Evolutionary conservation across 2,329 filamentous ascomycete genomes (phyloP).

Genomic region (Ceratocystis cubensis): DNA sequence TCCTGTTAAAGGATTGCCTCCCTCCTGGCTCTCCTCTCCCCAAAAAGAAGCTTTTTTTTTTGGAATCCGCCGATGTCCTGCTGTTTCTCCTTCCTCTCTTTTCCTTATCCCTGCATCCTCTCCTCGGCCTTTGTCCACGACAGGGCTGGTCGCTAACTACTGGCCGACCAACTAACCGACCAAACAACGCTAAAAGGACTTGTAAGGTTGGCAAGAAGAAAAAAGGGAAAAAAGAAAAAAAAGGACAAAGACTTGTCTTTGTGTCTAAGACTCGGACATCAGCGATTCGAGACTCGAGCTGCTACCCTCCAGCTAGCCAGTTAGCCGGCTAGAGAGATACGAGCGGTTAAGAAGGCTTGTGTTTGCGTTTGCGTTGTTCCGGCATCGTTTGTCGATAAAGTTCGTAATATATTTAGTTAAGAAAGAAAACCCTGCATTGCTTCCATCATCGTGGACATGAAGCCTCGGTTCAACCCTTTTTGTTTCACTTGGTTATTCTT

Average conservation of each 20-base stretch:
- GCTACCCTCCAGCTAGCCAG: not conserved
- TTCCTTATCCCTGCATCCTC: not conserved
- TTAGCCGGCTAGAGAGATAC: not conserved
- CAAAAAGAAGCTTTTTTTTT: not conserved
- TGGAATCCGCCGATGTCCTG: not conserved
- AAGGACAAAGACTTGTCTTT: not conserved
- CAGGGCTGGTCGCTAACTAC: not conserved
- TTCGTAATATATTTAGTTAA: too few relatives aligned
- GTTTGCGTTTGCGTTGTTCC: not conserved
- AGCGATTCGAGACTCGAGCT: slow-evolving; percentile 3
- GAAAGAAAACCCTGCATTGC: too few relatives aligned
- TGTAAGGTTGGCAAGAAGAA: not conserved
- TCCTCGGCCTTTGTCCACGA: not conserved
- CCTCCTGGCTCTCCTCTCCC: not conserved
- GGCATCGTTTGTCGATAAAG: too few relatives aligned
- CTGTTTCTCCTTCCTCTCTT: not conserved
- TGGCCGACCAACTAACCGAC: not conserved
- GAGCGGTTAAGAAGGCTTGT: not conserved
- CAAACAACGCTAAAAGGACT: not conserved
- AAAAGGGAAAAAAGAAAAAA: not conserved
- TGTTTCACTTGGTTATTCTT: not conserved
- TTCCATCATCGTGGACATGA: too few relatives aligned
- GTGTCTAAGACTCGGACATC: not conserved
- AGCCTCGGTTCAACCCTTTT: not conserved
- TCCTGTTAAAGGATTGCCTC: not conserved